phyloP scores from a whole-genome alignment of 1,284 basidiomycete species.

The Ceratobasidium theobromae region DNA sequence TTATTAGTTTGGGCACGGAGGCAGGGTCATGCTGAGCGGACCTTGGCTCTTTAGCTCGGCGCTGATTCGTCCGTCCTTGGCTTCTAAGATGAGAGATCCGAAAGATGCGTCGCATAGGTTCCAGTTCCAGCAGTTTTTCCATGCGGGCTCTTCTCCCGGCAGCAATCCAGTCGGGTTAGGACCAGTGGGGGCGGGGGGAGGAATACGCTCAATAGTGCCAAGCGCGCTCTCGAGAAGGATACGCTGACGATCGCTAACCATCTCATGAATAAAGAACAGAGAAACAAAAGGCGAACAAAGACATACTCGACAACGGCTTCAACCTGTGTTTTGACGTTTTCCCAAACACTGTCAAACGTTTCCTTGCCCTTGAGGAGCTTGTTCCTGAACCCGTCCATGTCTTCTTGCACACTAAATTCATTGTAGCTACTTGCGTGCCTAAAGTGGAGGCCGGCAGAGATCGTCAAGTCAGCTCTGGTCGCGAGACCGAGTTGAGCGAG shows the following conservation, averaged over 20 bases:
- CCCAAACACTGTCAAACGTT: slow-evolving; percentile 89
- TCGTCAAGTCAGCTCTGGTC: slow-evolving; percentile 90
- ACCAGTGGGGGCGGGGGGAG: slow-evolving; percentile 51
- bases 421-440: slow-evolving; percentile 96
- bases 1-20: no score
- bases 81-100: slow-evolving; percentile 83
- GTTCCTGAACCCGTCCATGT: slow-evolving; percentile 84
- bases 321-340: slow-evolving; percentile 89
- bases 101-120: slow-evolving; percentile 94
- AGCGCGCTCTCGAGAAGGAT: slow-evolving; percentile 88
- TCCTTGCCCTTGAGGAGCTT: slow-evolving; percentile 82
- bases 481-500: slow-evolving; percentile 88
- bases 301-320: slow-evolving; percentile 82
- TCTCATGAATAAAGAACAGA: background rate
- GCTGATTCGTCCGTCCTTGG: slow-evolving; percentile 89
- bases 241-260: slow-evolving; percentile 71
- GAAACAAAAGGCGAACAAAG: background rate
- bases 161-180: slow-evolving; percentile 44
- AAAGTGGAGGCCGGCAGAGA: slow-evolving; percentile 96
- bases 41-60: slow-evolving; percentile 92
- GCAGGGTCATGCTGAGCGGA: no score
- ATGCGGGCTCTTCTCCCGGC: slow-evolving; percentile 75
- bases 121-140: slow-evolving; percentile 99
- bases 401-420: slow-evolving; percentile 91
- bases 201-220: slow-evolving; percentile 79